Evolutionary conservation across 225 moss, liverwort and hornwort species (phyloP), one percentile per base, ranked within the genome.

Genomic region (Antitrichia curtipendula): DNA sequence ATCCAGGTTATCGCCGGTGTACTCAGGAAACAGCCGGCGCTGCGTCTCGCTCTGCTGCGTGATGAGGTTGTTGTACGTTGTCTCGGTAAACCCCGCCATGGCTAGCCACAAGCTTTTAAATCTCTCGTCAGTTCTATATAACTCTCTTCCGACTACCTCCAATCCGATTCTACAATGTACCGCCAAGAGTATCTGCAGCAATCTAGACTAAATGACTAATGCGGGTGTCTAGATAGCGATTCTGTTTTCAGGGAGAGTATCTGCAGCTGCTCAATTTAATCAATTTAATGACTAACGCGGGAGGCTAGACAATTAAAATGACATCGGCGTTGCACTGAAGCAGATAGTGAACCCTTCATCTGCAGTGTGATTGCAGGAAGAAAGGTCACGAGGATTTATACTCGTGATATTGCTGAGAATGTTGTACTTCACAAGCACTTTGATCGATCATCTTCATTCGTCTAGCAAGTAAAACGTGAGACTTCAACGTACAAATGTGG

Each of bases 31-130:
- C 45, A 89, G 43, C n/a, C 85, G 72, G 29, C 85, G 88, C 80
- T 85, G 88, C 64, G 80, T 85, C 64, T 89, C 80, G 54, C 80
- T 85, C 88, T 85, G 88, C 73, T 89, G 80, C 43, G 88, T 63
- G 56, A 85, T 74, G 34, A 89, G 88, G 63, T 89, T 85, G 5
- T 54, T 74, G 73, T 85, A 89, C 64, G 85, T 80, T 36, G 72
- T 54, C 73, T 80, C 85, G 34, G 72, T 72, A 85, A 89, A 89
- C 13, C 88, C 85, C 64, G 80, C 69, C 88, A 89, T 85, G 27
- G 54, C 72, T 62, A 78, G 25, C 17, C n/a, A 38, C 78, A 56
- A 78, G 56, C 78, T 78, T 56, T 27, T 56, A 56, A 78, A 78
- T 57, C 82, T 65, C 64, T 45, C 43, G 38, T 20, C 43, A n/a